Conservation (phyloP, 1,139 yeast species). For the Protomyces pachydermus region DNA sequence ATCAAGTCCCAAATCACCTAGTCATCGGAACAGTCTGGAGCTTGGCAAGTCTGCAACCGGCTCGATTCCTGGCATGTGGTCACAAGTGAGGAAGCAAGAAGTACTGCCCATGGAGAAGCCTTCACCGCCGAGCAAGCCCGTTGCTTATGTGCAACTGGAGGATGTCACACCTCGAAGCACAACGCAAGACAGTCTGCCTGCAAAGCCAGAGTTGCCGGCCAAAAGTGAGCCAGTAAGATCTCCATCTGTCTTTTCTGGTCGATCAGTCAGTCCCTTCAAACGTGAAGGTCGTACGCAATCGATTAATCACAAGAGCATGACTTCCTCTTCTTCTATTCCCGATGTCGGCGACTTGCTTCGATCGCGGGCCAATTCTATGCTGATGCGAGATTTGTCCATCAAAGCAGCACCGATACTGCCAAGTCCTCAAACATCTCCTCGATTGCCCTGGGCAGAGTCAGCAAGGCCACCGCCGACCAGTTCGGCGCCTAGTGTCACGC, state of each 20-base stretch:
- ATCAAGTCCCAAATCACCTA: background rate
- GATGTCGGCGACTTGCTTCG: constrained; percentile 11
- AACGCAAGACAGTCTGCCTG: background rate
- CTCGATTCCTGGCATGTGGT: background rate
- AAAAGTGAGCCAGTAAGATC: background rate
- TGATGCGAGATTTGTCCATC: background rate
- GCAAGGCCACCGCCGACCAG: background rate
- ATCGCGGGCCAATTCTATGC: background rate
- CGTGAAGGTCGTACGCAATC: background rate
- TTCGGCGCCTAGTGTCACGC: background rate
- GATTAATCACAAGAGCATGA: background rate
- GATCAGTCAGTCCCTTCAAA: constrained; percentile 1
- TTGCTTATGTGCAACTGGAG: background rate
- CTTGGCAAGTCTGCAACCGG: background rate
- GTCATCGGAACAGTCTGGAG: background rate
- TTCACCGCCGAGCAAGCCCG: background rate
- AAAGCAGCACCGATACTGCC: background rate
- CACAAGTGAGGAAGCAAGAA: background rate
- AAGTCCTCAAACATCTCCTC: background rate
- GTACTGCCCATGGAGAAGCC: background rate
- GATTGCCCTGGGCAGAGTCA: background rate
- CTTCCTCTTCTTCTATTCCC: background rate
- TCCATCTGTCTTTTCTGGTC: background rate
- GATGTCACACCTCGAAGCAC: background rate
- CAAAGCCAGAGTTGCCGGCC: background rate